These are phyloP conservation scores for Ophiostoma populinum DNA, from an alignment of 2,329 filamentous ascomycete genomes.

Conservation along the genomic window DNA sequence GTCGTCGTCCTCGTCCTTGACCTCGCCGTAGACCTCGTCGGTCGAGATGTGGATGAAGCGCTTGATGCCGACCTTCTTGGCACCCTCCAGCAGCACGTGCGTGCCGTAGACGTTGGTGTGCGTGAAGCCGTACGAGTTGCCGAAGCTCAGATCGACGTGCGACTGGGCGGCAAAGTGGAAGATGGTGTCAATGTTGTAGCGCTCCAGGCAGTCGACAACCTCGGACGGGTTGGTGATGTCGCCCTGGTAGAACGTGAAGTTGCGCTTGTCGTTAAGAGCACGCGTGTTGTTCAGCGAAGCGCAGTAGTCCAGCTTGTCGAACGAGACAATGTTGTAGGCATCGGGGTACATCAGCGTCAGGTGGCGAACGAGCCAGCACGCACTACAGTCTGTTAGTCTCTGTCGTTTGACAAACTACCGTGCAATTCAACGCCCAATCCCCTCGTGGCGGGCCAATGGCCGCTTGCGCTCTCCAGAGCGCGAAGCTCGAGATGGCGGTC, in stretches of 20 bases:
- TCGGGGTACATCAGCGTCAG: conserved; percentile 55
- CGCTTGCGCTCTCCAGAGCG: too few species aligned
- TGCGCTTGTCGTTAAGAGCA: conserved; percentile 45
- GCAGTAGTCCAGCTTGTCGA: conserved; percentile 76
- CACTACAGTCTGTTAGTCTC: conserved; percentile 27
- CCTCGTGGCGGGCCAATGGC: too few species aligned
- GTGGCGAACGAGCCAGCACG: conserved; percentile 70
- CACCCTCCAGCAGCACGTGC: conserved; percentile 64
- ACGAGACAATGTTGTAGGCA: conserved; percentile 63
- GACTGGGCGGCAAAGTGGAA: conserved; percentile 79
- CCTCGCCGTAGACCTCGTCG: conserved; percentile 74
- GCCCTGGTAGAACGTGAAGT: conserved; percentile 66
- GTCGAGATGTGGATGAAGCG: conserved; percentile 72
- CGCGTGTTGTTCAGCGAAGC: conserved; percentile 65
- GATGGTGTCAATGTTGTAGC: conserved; percentile 59
- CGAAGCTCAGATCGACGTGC: conserved; percentile 68
- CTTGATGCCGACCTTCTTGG: conserved; percentile 51
- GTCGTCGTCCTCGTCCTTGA: conserved; percentile 53
- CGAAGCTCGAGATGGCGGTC: too few species aligned
- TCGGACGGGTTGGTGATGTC: conserved; percentile 57
- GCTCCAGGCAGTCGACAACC: conserved; percentile 53
- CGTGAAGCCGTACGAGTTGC: conserved; percentile 67
- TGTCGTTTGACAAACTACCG: too few species aligned
- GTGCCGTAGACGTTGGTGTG: conserved; percentile 71
- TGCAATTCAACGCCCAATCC: too few species aligned